These are phyloP conservation scores for Mortierella polycephala DNA, from an alignment of 371 early-diverging fungal genomes.

Conservation along the genomic window DNA sequence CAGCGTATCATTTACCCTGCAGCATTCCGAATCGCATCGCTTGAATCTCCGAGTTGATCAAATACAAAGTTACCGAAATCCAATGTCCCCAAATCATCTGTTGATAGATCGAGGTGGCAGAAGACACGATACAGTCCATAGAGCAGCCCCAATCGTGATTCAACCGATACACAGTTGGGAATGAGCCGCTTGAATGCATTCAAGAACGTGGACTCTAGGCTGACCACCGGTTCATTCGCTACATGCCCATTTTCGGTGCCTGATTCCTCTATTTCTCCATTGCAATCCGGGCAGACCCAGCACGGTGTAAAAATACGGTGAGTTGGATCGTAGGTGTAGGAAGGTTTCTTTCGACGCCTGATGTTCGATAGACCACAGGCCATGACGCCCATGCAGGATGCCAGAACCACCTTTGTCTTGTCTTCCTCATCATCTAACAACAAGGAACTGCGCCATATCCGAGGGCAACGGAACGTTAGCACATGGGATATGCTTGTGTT, in stretches of 20 bases:
- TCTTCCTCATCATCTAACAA: constrained; percentile 19
- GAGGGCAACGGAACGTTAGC: not conserved
- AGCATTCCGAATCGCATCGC: constrained; percentile 4
- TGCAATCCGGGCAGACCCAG: constrained; percentile 15
- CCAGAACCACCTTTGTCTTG: constrained; percentile 13
- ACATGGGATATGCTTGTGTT: not conserved
- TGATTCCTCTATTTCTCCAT: not conserved
- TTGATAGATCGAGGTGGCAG: constrained; percentile 18
- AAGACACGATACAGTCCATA: constrained; percentile 30
- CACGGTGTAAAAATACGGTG: not conserved
- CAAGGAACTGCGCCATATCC: constrained; percentile 2
- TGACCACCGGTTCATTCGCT: not conserved
- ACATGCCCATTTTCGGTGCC: not conserved
- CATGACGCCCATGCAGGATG: constrained; percentile 27
- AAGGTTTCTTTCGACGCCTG: not conserved
- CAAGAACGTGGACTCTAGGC: constrained; percentile 11
- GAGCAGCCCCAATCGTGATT: constrained; percentile 21
- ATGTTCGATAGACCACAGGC: constrained; percentile 22
- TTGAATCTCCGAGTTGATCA: constrained; percentile 9
- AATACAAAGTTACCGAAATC: constrained; percentile 33
- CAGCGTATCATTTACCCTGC: constrained; percentile 27
- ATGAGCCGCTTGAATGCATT: constrained; percentile 28
- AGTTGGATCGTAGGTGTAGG: constrained; percentile 12
- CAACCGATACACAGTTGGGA: constrained; percentile 1
- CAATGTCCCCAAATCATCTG: constrained; percentile 8